phyloP scores from a whole-genome alignment of 257 asterid species.

The Jacaranda copaia region DNA sequence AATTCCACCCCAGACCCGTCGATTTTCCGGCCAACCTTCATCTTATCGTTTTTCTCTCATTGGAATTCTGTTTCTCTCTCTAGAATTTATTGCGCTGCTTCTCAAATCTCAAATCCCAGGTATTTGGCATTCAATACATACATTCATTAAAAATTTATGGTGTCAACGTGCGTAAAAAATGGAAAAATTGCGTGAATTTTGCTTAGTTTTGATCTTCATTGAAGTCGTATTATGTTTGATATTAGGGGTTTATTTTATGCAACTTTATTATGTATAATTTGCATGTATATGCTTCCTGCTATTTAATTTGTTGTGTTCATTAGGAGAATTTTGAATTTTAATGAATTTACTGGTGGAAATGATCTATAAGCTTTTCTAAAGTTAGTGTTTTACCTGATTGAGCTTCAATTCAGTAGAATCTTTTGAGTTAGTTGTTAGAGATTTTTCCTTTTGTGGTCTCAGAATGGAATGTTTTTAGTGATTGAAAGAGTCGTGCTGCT shows the following conservation, averaged over 20 bases:
- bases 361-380: constrained; percentile 14
- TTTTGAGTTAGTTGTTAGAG: constrained; percentile 1
- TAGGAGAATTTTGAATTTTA: constrained; percentile 23
- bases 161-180: constrained; percentile 22
- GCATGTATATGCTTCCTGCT: not conserved
- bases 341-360: constrained; percentile 21
- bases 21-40: constrained; percentile 36
- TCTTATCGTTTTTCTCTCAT: constrained; percentile 29
- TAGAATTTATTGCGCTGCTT: constrained; percentile 25
- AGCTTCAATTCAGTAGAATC: constrained; percentile 13
- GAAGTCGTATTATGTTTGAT: not conserved
- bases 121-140: constrained; percentile 25
- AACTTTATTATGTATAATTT: not conserved
- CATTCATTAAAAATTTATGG: constrained; percentile 5
- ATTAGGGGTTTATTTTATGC: constrained; percentile 26
- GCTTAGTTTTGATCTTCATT: constrained; percentile 5
- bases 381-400: constrained; percentile 35
- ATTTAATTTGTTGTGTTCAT: constrained; percentile 20
- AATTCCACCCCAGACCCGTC: constrained; percentile 36
- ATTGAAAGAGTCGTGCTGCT: constrained; percentile 18
- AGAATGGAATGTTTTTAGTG: constrained; percentile 2
- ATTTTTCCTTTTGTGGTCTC: not conserved
- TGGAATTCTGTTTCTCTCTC: constrained; percentile 29
- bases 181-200: constrained; percentile 12
- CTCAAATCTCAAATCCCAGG: constrained; percentile 41